phyloP scores from a whole-genome alignment of 2,329 filamentous ascomycete species.

The Xylariaceae sp. region DNA sequence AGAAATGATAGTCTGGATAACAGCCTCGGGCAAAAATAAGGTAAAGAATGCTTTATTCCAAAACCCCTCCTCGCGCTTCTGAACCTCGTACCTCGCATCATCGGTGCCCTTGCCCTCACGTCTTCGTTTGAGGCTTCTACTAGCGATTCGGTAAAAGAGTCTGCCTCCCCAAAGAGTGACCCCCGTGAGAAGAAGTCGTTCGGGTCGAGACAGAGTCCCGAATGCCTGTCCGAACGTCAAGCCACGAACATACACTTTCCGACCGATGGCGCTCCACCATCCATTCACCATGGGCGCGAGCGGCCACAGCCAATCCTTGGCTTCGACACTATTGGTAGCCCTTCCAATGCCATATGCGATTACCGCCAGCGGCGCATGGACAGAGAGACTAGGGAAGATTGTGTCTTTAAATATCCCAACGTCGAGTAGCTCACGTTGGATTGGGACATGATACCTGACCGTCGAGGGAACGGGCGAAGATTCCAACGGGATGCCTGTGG shows the following conservation, averaged over 20 bases:
- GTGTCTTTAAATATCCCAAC: constrained; percentile 16
- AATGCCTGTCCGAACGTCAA: constrained; percentile 44
- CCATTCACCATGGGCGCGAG: constrained; percentile 40
- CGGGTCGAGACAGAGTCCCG: constrained; percentile 46
- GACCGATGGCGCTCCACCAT: constrained; percentile 57
- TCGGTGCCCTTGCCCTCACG: constrained; percentile 38
- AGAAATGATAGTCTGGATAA: constrained; percentile 53
- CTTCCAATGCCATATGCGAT: constrained; percentile 13
- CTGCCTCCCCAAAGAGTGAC: constrained; percentile 56
- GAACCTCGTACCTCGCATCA: constrained; percentile 50
- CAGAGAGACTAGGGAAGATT: constrained; percentile 10
- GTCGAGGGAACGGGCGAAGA: constrained; percentile 12
- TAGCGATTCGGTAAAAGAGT: constrained; percentile 51
- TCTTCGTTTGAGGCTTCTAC: constrained; percentile 41
- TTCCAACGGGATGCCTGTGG: not conserved
- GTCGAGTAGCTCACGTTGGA: constrained; percentile 11
- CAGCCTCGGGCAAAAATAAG: constrained; percentile 54
- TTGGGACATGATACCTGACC: constrained; percentile 7
- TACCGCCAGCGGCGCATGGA: constrained; percentile 11
- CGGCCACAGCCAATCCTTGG: constrained; percentile 60
- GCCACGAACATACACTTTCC: constrained; percentile 43
- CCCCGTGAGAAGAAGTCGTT: constrained; percentile 52
- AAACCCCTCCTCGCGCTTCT: constrained; percentile 50
- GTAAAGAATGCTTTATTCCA: constrained; percentile 55
- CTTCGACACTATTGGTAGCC: constrained; percentile 37